These are phyloP conservation scores for Saccharomycopsis oosterbeekiorum DNA, from an alignment of 805 yeast species.

Conservation along the genomic window DNA sequence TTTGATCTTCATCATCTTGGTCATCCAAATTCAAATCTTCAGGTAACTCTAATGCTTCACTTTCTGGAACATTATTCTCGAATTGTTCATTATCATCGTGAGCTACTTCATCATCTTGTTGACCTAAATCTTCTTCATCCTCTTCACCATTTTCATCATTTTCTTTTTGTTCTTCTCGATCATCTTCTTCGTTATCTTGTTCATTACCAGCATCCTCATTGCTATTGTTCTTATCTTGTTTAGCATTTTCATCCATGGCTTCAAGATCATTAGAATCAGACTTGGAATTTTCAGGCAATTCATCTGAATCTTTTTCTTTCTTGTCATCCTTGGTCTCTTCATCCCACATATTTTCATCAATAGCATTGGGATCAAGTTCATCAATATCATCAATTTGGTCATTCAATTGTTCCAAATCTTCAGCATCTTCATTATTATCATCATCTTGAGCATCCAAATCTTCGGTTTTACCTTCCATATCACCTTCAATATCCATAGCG, in stretches of 20 bases:
- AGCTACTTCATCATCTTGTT: conserved; percentile 43
- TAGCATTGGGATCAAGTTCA: conserved; percentile 86
- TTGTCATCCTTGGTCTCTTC: conserved; percentile 71
- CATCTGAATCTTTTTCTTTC: conserved; percentile 77
- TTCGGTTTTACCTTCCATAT: conserved; percentile 90
- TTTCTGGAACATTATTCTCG: conserved; percentile 69
- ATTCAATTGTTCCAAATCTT: conserved; percentile 61
- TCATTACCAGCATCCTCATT: conserved; percentile 24
- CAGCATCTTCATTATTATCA: conserved; percentile 41
- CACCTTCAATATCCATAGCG: conserved; percentile 92
- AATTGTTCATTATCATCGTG: conserved; percentile 60
- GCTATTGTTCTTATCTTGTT: conserved; percentile 25
- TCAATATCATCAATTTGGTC: conserved; percentile 86
- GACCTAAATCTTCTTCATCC: conserved; percentile 36
- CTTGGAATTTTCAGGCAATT: conserved; percentile 49
- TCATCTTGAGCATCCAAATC: conserved; percentile 64
- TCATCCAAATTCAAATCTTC: conserved; percentile 86
- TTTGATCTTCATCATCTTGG: conserved; percentile 53
- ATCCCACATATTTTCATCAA: conserved; percentile 97
- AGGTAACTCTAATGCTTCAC: conserved; percentile 81
- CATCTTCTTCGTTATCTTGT: conserved; percentile 27
- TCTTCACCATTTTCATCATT: conserved; percentile 40
- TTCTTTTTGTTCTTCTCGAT: conserved; percentile 31
- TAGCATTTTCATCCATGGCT: conserved; percentile 30
- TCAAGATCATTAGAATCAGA: conserved; percentile 45